Conservation (phyloP, 345 rosid species). For the Gossypium rotundifolium region DNA sequence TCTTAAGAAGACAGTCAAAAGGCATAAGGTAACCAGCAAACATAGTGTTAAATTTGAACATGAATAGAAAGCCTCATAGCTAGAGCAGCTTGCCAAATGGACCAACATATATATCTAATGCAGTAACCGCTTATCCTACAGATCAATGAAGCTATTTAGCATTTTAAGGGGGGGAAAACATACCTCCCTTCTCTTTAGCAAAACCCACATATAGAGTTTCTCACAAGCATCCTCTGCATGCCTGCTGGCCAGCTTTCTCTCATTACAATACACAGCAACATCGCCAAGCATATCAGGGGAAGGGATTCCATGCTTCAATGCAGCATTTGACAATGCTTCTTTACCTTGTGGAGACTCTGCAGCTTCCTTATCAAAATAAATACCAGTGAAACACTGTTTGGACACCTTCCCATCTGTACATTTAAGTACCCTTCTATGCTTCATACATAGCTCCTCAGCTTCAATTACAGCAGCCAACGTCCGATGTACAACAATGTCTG, state of each 20-base stretch:
- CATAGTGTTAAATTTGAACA: background rate
- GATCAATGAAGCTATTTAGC: background rate
- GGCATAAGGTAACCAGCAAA: background rate
- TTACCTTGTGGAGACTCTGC: constrained; percentile 51
- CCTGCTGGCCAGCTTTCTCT: constrained; percentile 61
- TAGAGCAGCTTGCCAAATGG: background rate
- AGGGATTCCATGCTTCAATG: constrained; percentile 54
- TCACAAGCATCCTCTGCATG: constrained; percentile 76
- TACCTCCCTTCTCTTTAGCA: constrained; percentile 70
- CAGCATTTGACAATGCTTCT: constrained; percentile 54
- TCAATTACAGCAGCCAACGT: constrained; percentile 78
- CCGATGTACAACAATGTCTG: constrained; percentile 86
- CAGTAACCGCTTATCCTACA: background rate
- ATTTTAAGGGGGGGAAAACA: background rate
- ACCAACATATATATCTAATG: background rate
- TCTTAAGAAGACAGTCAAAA: background rate
- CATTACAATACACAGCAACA: constrained; percentile 64
- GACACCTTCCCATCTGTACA: constrained; percentile 7
- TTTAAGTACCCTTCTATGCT: constrained; percentile 17
- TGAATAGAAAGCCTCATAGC: background rate
- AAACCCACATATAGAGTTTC: constrained; percentile 74
- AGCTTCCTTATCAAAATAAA: constrained; percentile 47
- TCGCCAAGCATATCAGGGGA: constrained; percentile 39
- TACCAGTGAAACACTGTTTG: constrained; percentile 52
- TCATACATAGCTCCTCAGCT: constrained; percentile 53